Percentiles rank a stretch among this genome's conserved stretches.
Evolutionary conservation across 1,284 basidiomycete genomes (phyloP).

Genomic region (Dichomitus squalens): DNA sequence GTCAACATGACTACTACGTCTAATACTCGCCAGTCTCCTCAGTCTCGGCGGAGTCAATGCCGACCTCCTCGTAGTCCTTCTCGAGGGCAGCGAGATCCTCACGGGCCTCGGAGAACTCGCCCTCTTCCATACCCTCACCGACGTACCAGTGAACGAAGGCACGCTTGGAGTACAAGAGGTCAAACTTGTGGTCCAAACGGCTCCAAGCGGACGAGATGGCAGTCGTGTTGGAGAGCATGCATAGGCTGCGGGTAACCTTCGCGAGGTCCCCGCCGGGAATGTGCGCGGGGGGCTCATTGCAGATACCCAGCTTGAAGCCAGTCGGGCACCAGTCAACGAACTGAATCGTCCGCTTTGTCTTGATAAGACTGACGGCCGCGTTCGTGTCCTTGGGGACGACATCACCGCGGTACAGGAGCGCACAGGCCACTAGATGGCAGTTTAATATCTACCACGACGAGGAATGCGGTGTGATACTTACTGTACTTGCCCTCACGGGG

Average conservation of each 20-base stretch:
- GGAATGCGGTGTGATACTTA: constrained; percentile 36
- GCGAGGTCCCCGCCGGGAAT: constrained; percentile 88
- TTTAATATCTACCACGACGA: constrained; percentile 12
- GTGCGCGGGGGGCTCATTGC: constrained; percentile 85
- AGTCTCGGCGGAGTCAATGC: constrained; percentile 85
- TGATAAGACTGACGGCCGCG: constrained; percentile 83
- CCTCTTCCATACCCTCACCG: constrained; percentile 99
- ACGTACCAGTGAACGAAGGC: constrained; percentile 96
- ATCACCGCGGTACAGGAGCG: constrained; percentile 82
- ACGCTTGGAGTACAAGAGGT: constrained; percentile 92
- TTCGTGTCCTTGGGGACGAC: constrained; percentile 92
- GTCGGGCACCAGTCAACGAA: constrained; percentile 93
- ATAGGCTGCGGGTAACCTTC: constrained; percentile 85
- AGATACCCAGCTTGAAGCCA: constrained; percentile 89
- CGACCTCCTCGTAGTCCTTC: constrained; percentile 97
- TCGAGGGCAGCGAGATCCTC: constrained; percentile 97
- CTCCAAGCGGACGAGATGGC: constrained; percentile 90
- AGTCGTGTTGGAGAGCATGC: constrained; percentile 89
- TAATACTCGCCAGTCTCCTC: constrained; percentile 85
- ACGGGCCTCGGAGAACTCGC: constrained; percentile 97
- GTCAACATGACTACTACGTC: constrained; percentile 22
- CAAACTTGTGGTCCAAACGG: constrained; percentile 97
- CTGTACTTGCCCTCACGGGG: constrained; percentile 87
- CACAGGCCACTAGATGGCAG: constrained; percentile 61
- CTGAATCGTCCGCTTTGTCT: constrained; percentile 83